phyloP scores from a whole-genome alignment of 345 rosid genomes.

The Xanthoceras sorbifolium region DNA sequence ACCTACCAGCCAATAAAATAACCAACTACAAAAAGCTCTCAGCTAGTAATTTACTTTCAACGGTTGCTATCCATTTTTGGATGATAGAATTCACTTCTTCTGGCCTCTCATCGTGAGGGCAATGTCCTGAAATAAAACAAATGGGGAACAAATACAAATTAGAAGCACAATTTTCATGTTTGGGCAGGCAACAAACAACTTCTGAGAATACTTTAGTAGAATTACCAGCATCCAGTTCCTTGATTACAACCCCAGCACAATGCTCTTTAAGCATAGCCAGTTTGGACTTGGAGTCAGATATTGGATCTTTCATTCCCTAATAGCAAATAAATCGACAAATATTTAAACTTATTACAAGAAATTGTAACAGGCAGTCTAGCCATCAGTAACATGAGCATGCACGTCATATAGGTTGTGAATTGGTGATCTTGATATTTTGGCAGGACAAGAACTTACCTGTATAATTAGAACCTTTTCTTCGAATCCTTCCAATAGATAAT shows the following conservation, averaged over 20 bases:
- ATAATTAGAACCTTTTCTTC: constrained; percentile 59
- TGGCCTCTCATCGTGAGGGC: constrained; percentile 86
- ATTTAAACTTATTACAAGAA: not conserved
- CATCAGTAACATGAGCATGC: not conserved
- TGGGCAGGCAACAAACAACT: not conserved
- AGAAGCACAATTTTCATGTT: not conserved
- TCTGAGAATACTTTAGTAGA: not conserved
- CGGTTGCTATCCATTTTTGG: constrained; percentile 52
- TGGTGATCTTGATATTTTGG: not conserved
- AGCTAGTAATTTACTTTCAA: constrained; percentile 28
- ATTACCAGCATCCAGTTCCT: constrained; percentile 72
- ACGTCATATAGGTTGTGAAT: not conserved
- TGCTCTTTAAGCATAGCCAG: constrained; percentile 61
- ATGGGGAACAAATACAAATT: constrained; percentile 1
- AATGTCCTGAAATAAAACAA: constrained; percentile 54
- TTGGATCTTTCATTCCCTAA: constrained; percentile 90
- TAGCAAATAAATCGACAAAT: constrained; percentile 1
- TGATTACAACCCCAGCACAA: constrained; percentile 47
- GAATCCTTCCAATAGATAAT: constrained; percentile 63
- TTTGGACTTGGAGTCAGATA: constrained; percentile 61
- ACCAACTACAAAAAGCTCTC: constrained; percentile 23
- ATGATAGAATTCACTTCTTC: constrained; percentile 57
- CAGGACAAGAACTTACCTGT: constrained; percentile 48
- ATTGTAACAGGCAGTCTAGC: not conserved
- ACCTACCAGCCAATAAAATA: not conserved